Conservation (phyloP, 108 stramenopile genomes). For the Cyclotella baltica region DNA sequence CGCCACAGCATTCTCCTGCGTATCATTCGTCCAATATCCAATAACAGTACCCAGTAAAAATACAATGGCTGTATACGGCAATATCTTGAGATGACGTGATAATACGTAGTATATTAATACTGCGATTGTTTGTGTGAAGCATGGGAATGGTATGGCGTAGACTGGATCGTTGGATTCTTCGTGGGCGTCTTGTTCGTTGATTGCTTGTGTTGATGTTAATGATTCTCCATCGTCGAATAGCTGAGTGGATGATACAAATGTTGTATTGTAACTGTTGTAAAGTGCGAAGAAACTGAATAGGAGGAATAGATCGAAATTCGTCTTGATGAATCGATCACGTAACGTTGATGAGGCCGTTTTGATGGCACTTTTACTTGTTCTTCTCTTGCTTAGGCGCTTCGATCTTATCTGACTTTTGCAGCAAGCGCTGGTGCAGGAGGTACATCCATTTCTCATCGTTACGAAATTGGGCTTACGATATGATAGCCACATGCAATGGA, state of each 20-base stretch:
- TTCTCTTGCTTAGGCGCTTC: not conserved
- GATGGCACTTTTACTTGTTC: not conserved
- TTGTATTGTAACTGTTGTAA: too few species aligned
- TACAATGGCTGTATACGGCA: slow-evolving; percentile 42
- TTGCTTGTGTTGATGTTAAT: too few species aligned
- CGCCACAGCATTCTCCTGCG: not conserved
- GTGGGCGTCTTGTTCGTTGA: not conserved
- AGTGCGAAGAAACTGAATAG: not conserved
- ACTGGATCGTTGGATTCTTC: not conserved
- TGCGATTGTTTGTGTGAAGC: slow-evolving; percentile 48
- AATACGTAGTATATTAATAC: slow-evolving; percentile 42
- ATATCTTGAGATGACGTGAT: slow-evolving; percentile 11
- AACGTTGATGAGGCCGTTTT: not conserved
- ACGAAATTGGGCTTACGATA: too few species aligned
- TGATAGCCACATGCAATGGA: too few species aligned
- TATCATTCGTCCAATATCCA: not conserved
- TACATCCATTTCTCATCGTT: too few species aligned
- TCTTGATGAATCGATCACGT: not conserved
- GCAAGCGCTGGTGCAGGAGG: too few species aligned
- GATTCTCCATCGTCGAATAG: too few species aligned
- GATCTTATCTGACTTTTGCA: too few species aligned
- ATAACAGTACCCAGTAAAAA: slow-evolving; percentile 29
- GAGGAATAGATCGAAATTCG: not conserved
- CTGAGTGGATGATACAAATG: too few species aligned
- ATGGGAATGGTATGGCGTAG: slow-evolving; percentile 32